Conservation (phyloP, 495 filamentous ascomycete genomes). For the Lentithecium fluviatile region DNA sequence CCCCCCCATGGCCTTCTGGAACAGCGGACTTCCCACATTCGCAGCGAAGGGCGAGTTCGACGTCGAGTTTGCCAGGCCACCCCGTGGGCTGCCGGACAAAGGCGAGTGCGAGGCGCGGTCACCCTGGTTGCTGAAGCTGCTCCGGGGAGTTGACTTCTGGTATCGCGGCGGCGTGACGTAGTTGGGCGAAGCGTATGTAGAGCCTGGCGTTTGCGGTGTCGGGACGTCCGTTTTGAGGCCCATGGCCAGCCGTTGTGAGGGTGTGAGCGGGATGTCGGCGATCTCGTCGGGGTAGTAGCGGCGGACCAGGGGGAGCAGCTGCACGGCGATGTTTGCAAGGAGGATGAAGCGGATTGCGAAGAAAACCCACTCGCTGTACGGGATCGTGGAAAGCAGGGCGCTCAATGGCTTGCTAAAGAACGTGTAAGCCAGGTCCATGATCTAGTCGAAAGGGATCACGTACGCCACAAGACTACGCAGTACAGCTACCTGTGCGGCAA, state of each 20-base stretch:
- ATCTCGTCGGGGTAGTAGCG: constrained; percentile 63
- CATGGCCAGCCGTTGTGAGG: constrained; percentile 79
- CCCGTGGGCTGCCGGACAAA: constrained; percentile 48
- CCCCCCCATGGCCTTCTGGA: constrained; percentile 64
- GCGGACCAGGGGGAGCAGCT: constrained; percentile 67
- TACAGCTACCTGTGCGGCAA: not conserved
- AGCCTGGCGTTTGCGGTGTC: constrained; percentile 61
- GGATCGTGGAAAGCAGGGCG: not conserved
- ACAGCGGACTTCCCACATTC: constrained; percentile 57
- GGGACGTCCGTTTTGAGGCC: constrained; percentile 79
- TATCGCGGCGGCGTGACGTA: constrained; percentile 89
- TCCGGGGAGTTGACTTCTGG: constrained; percentile 62
- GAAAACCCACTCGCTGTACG: constrained; percentile 7
- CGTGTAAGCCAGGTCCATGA: constrained; percentile 1
- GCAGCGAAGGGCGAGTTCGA: constrained; percentile 48
- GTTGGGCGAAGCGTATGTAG: constrained; percentile 42
- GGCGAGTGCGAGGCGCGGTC: constrained; percentile 53
- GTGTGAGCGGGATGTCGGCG: constrained; percentile 85
- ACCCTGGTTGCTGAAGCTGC: constrained; percentile 43
- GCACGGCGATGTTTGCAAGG: constrained; percentile 62
- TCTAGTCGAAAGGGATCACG: constrained; percentile 13
- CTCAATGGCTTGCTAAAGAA: constrained; percentile 14
- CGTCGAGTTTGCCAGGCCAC: constrained; percentile 5
- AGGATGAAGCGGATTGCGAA: constrained; percentile 56
- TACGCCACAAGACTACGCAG: constrained; percentile 11